phyloP scores from a whole-genome alignment of 371 early-diverging fungal genomes.

The Dichotomocladium elegans region DNA sequence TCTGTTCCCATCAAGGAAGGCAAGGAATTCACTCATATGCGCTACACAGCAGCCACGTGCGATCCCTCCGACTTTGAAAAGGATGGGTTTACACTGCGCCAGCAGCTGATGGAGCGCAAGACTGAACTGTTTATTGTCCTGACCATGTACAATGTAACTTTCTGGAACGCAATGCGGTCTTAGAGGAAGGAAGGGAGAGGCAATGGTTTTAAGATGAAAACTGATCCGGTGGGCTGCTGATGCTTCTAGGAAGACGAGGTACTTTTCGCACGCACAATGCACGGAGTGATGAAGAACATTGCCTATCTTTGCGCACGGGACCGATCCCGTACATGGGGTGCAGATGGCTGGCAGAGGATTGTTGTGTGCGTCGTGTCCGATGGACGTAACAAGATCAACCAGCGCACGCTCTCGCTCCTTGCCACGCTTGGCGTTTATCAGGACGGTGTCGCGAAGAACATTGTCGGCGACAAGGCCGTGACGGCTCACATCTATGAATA shows the following conservation, averaged over 20 bases:
- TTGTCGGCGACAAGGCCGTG: constrained; percentile 63
- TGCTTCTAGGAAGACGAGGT: constrained; percentile 85
- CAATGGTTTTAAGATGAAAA: too few species aligned
- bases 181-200: background rate
- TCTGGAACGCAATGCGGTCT: background rate
- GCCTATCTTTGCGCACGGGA: constrained; percentile 79
- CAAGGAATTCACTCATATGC: constrained; percentile 76
- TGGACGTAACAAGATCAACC: constrained; percentile 62
- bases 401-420: constrained; percentile 64
- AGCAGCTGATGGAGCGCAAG: constrained; percentile 61
- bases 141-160: constrained; percentile 76
- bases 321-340: constrained; percentile 80
- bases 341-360: constrained; percentile 89
- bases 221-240: too few species aligned
- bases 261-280: constrained; percentile 87
- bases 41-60: constrained; percentile 85
- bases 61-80: constrained; percentile 77
- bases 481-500: constrained; percentile 85
- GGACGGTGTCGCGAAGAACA: constrained; percentile 73
- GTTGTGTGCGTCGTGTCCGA: constrained; percentile 87
- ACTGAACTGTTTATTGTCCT: constrained; percentile 90
- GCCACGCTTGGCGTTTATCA: constrained; percentile 80
- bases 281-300: constrained; percentile 89
- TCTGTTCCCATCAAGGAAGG: constrained; percentile 52
- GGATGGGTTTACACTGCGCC: constrained; percentile 79